Evolutionary conservation across 148 eudicot genomes (phyloP), one percentile per base, ranked within the genome.

Genomic region (Camellia granthamiana): DNA sequence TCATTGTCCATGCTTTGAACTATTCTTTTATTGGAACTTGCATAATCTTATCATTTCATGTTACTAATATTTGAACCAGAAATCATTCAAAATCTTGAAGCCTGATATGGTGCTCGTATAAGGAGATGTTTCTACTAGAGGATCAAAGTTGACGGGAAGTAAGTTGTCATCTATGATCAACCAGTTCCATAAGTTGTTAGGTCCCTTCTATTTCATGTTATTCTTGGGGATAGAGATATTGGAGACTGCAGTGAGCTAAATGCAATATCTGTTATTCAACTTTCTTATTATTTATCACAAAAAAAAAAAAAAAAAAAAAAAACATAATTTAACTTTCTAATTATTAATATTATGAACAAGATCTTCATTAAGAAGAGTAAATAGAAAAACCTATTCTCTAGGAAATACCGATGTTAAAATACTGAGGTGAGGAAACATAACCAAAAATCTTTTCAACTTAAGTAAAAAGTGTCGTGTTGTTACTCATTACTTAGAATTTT

Each of bases 21-120:
- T 56, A 11, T 59, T 69, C 11, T 81, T 74, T 46, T 30, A 30
- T 30, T 49, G 16, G 54, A 13, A 72, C 14, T 41, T 74, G 73
- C 44, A 16, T 60, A 44, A 59, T 76, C 16, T 56, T 30, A 30
- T 30, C 38, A 30, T 30, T 30, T 30, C 38, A 30, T 30, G 38
- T 30, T 30, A 30, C 38, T 55, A 51, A 84, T 23, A 46, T 77
- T 78, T 81, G 81, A 81, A 84, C 79, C 86, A 84, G 86, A 84
- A 84, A 84, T 84, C 86, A 60, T 81, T 81, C 81, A 81, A 84
- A 60, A 67, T 81, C 74, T 81, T 84, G 84, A 84, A 81, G 86
- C 84, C 86, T 74, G 86, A 84, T 78, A 77, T 84, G 86, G 84
- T 84, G 81, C 83, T 84, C 69, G 84, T 84, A 52, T 54, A 81